These are phyloP conservation scores for Musa beccarii DNA, from an alignment of 176 grass and related monocot genomes.

Conservation along the genomic window DNA sequence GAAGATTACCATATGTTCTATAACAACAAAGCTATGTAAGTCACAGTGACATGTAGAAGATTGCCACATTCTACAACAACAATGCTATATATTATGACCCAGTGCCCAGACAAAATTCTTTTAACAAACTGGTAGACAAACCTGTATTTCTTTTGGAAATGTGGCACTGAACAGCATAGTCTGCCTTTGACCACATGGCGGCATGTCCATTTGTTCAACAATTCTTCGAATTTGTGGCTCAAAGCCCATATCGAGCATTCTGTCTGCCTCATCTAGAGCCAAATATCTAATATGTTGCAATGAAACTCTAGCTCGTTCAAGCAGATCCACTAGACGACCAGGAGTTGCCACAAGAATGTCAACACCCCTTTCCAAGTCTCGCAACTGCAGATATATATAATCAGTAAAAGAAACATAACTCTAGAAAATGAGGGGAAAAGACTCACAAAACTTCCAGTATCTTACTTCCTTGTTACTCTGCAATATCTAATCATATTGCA, in stretches of 20 bases:
- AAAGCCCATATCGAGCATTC: constrained; percentile 95
- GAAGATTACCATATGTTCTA: too few species aligned
- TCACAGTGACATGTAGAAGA: background rate
- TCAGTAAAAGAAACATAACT: background rate
- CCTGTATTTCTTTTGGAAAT: constrained; percentile 89
- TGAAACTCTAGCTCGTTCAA: constrained; percentile 86
- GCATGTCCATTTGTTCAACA: constrained; percentile 91
- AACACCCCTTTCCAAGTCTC: constrained; percentile 84
- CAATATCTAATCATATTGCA: too few species aligned
- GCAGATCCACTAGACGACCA: constrained; percentile 78
- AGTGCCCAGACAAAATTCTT: too few species aligned
- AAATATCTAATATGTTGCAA: constrained; percentile 66
- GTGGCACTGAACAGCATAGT: constrained; percentile 96
- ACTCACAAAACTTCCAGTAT: background rate
- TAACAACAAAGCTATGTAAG: too few species aligned
- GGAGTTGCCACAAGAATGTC: constrained; percentile 94
- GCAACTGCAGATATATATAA: constrained; percentile 34
- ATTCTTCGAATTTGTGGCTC: constrained; percentile 90
- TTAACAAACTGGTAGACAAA: constrained; percentile 18
- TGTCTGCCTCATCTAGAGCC: constrained; percentile 85
- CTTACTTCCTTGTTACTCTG: too few species aligned
- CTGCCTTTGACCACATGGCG: constrained; percentile 60
- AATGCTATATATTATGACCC: too few species aligned
- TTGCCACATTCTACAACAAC: background rate
- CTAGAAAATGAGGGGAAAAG: background rate